Base-by-base conservation (phyloP, 75 land plant genomes). In the Pseudotsuga menziesii region DNA sequence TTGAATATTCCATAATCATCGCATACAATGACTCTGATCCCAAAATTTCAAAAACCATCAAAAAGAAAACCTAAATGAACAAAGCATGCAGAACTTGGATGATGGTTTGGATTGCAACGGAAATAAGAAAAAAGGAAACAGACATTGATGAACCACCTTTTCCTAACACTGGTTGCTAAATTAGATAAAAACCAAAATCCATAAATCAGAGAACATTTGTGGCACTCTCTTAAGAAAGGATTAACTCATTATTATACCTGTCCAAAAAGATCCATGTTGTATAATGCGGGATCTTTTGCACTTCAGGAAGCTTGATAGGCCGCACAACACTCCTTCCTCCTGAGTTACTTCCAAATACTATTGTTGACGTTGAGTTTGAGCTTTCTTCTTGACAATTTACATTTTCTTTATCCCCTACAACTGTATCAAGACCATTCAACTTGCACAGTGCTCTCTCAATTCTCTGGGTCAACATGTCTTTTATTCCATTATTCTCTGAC, bases 201-300 rank as follows among this genome's bases (percentile, higher is more conserved):
- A 44, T 58, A 44, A 36, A 27, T 6, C 19, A 82, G 2, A 54
- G 17, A 32, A 58, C 58, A 44, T 27, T 62, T 73, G 23, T 27
- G 54, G 54, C 54, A 48, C 54, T 48, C 54, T 48, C 78, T 69
- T 17, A 26, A 3, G 25, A 69, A 54, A 41, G 54, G 75, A 70
- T 44, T 44, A 72, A 72, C 17, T 17, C 26, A 25, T 70, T 70
- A 70, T 72, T 64, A 41, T 60, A 94, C 99, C 94, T 97, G 83
- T 97, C 96, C 59, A 97, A 73, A 80, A 95, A 97, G 3, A 94
- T 93, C 99, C 99, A 97, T 54, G 98, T 92, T 27, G 99, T 97
- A 81, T 97, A 97, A 32, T 95, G 92, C 44, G 99, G 99, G n/a
- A 91, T 79, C 75, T 84, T 92, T 74, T 87, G 86, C 71, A 92